Conservation (phyloP, 176 grass and related monocot genomes). For the Tillandsia fasciculata region DNA sequence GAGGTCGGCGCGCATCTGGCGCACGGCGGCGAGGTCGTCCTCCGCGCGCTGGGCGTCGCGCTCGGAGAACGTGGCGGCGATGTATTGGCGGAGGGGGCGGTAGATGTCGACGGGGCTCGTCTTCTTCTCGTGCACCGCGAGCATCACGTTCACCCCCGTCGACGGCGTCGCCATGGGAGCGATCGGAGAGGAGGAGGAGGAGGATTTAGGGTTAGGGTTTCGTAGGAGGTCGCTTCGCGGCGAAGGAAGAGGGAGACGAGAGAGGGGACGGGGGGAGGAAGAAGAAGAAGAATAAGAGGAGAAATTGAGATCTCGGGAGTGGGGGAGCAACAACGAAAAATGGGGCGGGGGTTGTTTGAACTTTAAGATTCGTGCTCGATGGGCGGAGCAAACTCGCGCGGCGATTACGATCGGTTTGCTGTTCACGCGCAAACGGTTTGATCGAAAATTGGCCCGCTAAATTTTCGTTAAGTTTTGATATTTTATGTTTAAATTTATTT, state of each 20-base stretch:
- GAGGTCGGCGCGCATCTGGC: conserved; percentile 61
- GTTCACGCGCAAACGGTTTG: too few relatives aligned
- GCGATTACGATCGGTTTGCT: too few relatives aligned
- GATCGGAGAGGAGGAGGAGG: conserved; percentile 17
- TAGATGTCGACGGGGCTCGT: conserved; percentile 58
- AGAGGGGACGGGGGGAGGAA: not conserved
- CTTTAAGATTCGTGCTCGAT: too few relatives aligned
- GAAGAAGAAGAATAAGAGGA: not conserved
- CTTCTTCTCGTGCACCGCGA: conserved; percentile 98
- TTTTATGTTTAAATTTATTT: too few relatives aligned
- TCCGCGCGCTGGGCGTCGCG: conserved; percentile 70
- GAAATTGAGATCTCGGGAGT: too few relatives aligned
- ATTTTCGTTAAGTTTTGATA: too few relatives aligned
- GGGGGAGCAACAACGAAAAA: too few relatives aligned
- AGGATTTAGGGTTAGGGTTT: conserved; percentile 12
- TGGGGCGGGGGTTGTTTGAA: too few relatives aligned
- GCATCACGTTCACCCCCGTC: conserved; percentile 66
- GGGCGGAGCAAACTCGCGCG: too few relatives aligned
- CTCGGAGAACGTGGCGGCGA: conserved; percentile 76
- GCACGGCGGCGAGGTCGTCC: conserved; percentile 67
- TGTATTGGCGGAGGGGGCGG: conserved; percentile 74
- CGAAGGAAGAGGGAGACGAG: not conserved
- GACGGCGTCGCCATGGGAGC: conserved; percentile 27
- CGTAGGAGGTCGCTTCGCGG: not conserved
- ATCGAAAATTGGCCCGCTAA: too few relatives aligned